Conservation (phyloP, 2,329 filamentous ascomycete species). For the Hawksworthiomyces lignivorus region DNA sequence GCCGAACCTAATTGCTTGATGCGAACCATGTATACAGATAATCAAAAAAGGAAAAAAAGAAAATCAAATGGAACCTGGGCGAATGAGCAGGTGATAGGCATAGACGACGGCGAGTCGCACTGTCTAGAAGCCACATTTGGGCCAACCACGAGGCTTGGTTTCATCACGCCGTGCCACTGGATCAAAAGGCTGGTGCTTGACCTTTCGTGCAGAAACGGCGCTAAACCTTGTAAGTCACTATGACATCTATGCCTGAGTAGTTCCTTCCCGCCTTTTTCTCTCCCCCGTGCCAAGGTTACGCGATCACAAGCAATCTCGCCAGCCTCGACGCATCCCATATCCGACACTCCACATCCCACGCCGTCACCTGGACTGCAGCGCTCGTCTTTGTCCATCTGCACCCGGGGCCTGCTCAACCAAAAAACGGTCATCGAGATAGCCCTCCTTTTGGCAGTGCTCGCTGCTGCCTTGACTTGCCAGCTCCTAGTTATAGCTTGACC, state of each 20-base stretch:
- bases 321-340: not conserved
- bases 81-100: too few relatives aligned
- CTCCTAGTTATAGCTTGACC: too few relatives aligned
- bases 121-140: not conserved
- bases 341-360: not conserved
- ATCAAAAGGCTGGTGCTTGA: conserved; percentile 6
- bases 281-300: conserved; percentile 11
- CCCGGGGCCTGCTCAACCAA: too few relatives aligned
- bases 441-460: too few relatives aligned
- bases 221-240: conserved; percentile 6
- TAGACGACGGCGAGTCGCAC: not conserved
- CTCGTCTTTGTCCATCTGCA: too few relatives aligned
- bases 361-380: not conserved
- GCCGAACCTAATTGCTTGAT: too few relatives aligned
- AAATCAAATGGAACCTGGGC: too few relatives aligned
- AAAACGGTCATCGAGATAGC: too few relatives aligned
- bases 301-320: conserved; percentile 12
- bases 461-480: conserved; percentile 5
- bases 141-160: conserved; percentile 14
- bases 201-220: not conserved
- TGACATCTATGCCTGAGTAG: conserved; percentile 3
- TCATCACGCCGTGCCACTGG: conserved; percentile 12
- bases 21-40: too few relatives aligned
- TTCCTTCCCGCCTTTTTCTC: conserved; percentile 4
- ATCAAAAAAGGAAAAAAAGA: too few relatives aligned